Evolutionary conservation across 225 moss, liverwort and hornwort species (phyloP).

Genomic region (Pseudoscleropodium purum): DNA sequence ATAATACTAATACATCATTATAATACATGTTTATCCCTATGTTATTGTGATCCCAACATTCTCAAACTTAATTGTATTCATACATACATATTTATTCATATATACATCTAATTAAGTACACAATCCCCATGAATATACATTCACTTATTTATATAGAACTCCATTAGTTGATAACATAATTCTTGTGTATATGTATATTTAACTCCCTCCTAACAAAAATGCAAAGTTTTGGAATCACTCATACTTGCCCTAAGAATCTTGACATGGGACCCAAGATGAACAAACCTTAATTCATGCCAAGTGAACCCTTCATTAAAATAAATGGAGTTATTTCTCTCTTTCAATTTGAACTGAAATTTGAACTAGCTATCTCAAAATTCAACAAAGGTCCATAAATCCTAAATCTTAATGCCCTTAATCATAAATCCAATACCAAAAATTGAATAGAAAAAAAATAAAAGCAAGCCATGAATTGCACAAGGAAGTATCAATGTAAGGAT

Average conservation of each 20-base stretch:
- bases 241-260: background rate
- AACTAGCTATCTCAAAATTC: too few species aligned
- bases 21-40: rapidly evolving
- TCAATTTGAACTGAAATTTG: background rate
- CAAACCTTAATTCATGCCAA: background rate
- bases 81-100: rapidly evolving
- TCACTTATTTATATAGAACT: background rate
- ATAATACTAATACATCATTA: too few species aligned
- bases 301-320: background rate
- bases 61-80: background rate
- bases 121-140: background rate
- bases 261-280: background rate
- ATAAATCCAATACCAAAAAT: background rate
- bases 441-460: background rate
- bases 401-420: too few species aligned
- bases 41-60: background rate
- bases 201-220: rapidly evolving
- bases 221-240: too few species aligned
- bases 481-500: background rate
- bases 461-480: background rate
- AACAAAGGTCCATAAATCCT: too few species aligned
- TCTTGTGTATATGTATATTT: background rate
- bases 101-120: background rate
- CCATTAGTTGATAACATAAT: background rate
- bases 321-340: background rate